Evolutionary conservation across 805 yeast genomes (phyloP).

Genomic region (Hanseniaspora occidentalis): DNA sequence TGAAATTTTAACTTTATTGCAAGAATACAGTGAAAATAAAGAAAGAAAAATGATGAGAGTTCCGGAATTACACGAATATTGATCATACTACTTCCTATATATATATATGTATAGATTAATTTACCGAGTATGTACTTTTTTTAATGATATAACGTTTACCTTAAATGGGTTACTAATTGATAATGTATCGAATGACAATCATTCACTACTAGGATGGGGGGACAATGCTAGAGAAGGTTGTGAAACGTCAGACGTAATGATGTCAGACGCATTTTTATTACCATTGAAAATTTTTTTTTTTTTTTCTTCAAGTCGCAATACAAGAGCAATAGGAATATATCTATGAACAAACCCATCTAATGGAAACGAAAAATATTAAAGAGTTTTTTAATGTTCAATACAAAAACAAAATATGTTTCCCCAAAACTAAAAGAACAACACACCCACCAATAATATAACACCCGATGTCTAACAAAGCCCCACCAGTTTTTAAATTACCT

Average conservation of each 20-base stretch:
- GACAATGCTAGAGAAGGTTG: no score
- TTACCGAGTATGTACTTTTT: background rate
- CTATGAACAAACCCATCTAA: no score
- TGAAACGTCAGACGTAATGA: no score
- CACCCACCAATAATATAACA: conserved; percentile 1
- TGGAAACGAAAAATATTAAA: no score
- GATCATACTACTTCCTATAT: background rate
- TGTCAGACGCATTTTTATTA: background rate
- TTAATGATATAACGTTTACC: no score
- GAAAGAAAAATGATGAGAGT: conserved; percentile 67
- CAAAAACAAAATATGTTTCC: no score
- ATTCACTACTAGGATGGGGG: no score
- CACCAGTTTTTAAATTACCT: conserved; percentile 39
- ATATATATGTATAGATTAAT: background rate
- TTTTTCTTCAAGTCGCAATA: no score
- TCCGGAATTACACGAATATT: conserved; percentile 48
- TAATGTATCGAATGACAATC: no score
- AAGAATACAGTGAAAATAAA: conserved; percentile 61
- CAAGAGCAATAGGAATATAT: no score
- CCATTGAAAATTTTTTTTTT: background rate
- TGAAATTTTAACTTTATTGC: conserved; percentile 48
- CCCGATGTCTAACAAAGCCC: conserved; percentile 1
- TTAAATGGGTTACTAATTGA: no score
- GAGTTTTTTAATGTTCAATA: no score
- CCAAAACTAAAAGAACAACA: conserved; percentile 3